Evolutionary conservation across 2,329 filamentous ascomycete species (phyloP).

Genomic region (Didymella lethalis): DNA sequence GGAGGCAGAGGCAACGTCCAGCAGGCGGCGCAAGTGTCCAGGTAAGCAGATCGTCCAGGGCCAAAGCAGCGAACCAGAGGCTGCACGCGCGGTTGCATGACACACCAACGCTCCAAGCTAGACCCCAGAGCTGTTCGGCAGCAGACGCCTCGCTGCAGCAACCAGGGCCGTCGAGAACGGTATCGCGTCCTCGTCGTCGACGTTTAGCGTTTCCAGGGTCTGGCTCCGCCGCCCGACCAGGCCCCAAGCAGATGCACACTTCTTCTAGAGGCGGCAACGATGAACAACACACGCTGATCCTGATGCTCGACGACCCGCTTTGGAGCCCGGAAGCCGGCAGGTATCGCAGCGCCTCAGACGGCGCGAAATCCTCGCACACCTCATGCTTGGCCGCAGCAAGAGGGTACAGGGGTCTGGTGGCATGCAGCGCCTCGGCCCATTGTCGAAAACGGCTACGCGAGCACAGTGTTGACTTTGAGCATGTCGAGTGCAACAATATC

Average conservation of each 20-base stretch:
- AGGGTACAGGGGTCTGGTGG: slow-evolving; percentile 15
- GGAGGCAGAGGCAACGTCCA: slow-evolving; percentile 24
- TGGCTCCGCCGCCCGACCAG: slow-evolving; percentile 24
- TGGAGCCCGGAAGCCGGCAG: slow-evolving; percentile 26
- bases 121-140: slow-evolving; percentile 26
- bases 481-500: slow-evolving; percentile 3
- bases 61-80: slow-evolving; percentile 38
- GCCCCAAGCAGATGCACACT: slow-evolving; percentile 20
- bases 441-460: slow-evolving; percentile 11
- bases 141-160: slow-evolving; percentile 29
- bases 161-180: slow-evolving; percentile 34
- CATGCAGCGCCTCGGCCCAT: slow-evolving; percentile 25
- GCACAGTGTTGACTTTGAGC: slow-evolving; percentile 8
- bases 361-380: slow-evolving; percentile 7
- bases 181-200: slow-evolving; percentile 23
- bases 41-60: slow-evolving; percentile 29
- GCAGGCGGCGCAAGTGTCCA: slow-evolving; percentile 25
- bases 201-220: slow-evolving; percentile 33
- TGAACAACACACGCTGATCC: slow-evolving; percentile 24
- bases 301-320: slow-evolving; percentile 24
- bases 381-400: slow-evolving; percentile 23
- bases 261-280: slow-evolving; percentile 27
- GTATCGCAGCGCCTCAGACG: slow-evolving; percentile 14
- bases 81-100: slow-evolving; percentile 39
- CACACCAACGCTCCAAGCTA: slow-evolving; percentile 38